A percentile compares a stretch with the other conserved stretches of the same genome.
Evolutionary conservation across 805 yeast genomes (phyloP).

Genomic region (Candida lessepsii): DNA sequence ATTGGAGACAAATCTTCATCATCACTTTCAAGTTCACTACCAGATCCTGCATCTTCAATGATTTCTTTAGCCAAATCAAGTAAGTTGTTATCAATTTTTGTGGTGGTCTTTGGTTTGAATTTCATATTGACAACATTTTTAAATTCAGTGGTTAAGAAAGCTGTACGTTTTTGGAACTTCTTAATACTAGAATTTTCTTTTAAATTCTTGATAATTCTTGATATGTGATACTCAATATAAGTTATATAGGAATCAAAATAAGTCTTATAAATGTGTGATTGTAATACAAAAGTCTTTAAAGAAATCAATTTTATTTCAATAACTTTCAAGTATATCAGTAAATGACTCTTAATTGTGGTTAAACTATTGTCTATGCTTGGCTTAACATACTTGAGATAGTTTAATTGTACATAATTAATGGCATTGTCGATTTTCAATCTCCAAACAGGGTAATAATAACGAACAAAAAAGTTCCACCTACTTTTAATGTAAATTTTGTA

Average conservation of each 20-base stretch:
- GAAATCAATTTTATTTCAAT: neutral
- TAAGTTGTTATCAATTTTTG: slow-evolving; percentile 14
- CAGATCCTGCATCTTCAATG: slow-evolving; percentile 17
- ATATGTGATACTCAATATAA: neutral
- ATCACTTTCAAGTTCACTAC: slow-evolving; percentile 9
- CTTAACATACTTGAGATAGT: neutral
- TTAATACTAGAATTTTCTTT: slow-evolving; percentile 13
- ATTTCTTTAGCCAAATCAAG: slow-evolving; percentile 23
- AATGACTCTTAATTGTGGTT: neutral
- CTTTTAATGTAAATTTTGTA: slow-evolving; percentile 14
- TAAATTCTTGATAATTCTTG: slow-evolving; percentile 9
- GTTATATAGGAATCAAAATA: slow-evolving; percentile 7
- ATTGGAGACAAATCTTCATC: slow-evolving; percentile 19
- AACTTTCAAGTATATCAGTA: neutral
- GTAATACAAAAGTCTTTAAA: slow-evolving; percentile 3
- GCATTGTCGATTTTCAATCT: slow-evolving; percentile 7
- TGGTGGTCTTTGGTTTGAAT: slow-evolving; percentile 6
- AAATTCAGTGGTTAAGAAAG: slow-evolving; percentile 27
- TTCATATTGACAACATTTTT: slow-evolving; percentile 21
- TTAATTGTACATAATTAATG: neutral
- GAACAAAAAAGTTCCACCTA: slow-evolving; percentile 8
- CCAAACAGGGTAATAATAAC: slow-evolving; percentile 12
- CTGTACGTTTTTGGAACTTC: slow-evolving; percentile 22
- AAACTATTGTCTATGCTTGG: neutral
- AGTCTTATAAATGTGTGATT: slow-evolving; percentile 6